Evolutionary conservation across 2,329 filamentous ascomycete genomes (phyloP).

Genomic region (Beauveria rudraprayagi): DNA sequence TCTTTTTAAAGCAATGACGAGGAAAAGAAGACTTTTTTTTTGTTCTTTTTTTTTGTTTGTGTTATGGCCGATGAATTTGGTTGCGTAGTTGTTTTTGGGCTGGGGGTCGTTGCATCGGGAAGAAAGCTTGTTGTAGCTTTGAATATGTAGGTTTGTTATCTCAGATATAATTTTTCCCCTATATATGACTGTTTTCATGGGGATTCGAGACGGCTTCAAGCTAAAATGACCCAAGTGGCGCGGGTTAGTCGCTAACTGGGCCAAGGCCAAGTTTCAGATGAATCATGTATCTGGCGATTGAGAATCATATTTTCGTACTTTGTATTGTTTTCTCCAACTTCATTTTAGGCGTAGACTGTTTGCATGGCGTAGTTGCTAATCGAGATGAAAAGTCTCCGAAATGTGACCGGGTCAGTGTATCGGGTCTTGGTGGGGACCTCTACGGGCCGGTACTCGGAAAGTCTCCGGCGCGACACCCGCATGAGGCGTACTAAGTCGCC

Average conservation of each 20-base stretch:
- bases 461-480: not conserved
- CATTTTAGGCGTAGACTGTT: not conserved
- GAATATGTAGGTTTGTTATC: not conserved
- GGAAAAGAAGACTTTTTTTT: not conserved
- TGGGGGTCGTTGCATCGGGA: not conserved
- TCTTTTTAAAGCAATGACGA: constrained; percentile 1
- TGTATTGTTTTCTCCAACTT: no score
- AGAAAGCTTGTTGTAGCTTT: not conserved
- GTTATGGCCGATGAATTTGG: no score
- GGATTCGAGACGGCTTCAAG: not conserved
- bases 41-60: not conserved
- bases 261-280: no score
- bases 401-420: not conserved
- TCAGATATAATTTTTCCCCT: not conserved
- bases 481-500: not conserved
- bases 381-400: constrained; percentile 6
- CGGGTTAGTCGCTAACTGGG: no score
- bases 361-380: not conserved
- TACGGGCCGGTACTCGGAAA: not conserved
- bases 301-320: no score
- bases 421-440: not conserved
- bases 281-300: no score
- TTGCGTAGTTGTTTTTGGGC: not conserved
- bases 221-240: no score
- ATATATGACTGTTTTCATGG: not conserved